Percentiles rank a stretch among this genome's conserved stretches.
These are phyloP conservation scores for Nakaseomyces bracarensis DNA, from an alignment of 1,139 yeast genomes.

Conservation along the genomic window DNA sequence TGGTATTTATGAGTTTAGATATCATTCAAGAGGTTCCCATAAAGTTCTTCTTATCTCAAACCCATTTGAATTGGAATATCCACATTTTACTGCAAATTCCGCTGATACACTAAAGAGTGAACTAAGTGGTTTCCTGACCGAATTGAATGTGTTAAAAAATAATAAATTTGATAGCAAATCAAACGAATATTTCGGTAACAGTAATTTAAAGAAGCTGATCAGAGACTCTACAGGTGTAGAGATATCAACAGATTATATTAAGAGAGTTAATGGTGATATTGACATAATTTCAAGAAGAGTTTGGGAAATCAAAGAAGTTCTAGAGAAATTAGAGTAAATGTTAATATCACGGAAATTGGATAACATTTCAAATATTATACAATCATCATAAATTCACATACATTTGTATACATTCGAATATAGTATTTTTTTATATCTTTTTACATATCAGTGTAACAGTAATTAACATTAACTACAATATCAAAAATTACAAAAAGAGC, in stretches of 20 bases:
- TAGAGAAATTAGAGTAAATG: conserved; percentile 27
- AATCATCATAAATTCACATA: too few relatives aligned
- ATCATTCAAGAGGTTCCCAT: conserved; percentile 63
- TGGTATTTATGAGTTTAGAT: conserved; percentile 71
- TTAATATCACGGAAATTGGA: too few relatives aligned
- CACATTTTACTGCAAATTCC: conserved; percentile 37
- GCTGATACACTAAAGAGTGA: conserved; percentile 16
- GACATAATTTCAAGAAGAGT: conserved; percentile 28
- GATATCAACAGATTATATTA: conserved; percentile 31
- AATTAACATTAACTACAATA: background rate
- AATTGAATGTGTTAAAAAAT: conserved; percentile 17
- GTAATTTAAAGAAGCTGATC: conserved; percentile 22
- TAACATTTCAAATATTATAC: too few relatives aligned
- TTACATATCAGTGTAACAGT: background rate
- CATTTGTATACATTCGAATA: conserved; percentile 1
- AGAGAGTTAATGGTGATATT: conserved; percentile 30
- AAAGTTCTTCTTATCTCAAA: conserved; percentile 59
- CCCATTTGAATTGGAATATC: conserved; percentile 58
- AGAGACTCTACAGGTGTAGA: conserved; percentile 32
- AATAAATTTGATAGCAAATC: conserved; percentile 16
- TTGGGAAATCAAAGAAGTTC: conserved; percentile 30
- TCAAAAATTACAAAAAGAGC: background rate
- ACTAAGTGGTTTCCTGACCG: conserved; percentile 21
- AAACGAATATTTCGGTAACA: conserved; percentile 22
- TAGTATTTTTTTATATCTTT: background rate